Percentiles rank a stretch among this genome's conserved stretches.
Evolutionary conservation across 1,139 yeast genomes (phyloP).

Genomic region (Zygoascus sp.): DNA sequence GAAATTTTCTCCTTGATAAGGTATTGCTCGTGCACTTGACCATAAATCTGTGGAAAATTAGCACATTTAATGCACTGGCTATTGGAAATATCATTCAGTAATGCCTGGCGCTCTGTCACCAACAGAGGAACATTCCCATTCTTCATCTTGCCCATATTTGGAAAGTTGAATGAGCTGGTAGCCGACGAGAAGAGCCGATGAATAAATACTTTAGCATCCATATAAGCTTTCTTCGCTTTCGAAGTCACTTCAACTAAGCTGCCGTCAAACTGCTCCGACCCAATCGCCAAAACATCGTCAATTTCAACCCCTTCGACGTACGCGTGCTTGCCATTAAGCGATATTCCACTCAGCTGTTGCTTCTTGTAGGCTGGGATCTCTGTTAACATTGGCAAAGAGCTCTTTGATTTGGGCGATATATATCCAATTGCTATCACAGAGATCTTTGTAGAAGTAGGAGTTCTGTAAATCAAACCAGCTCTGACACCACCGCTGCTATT

Average conservation of each 20-base stretch:
- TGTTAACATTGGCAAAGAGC: slow-evolving; percentile 49
- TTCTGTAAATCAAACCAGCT: background rate
- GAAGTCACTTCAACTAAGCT: background rate
- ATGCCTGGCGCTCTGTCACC: slow-evolving; percentile 40
- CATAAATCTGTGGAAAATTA: slow-evolving; percentile 47
- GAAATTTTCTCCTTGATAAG: slow-evolving; percentile 49
- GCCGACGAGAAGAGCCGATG: background rate
- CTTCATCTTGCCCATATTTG: slow-evolving; percentile 15
- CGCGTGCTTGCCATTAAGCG: slow-evolving; percentile 11
- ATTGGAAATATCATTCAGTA: slow-evolving; percentile 38
- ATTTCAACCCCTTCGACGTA: background rate
- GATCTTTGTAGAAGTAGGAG: background rate
- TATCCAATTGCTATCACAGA: background rate
- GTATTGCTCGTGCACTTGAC: slow-evolving; percentile 46
- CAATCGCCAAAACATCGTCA: slow-evolving; percentile 3
- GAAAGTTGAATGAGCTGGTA: slow-evolving; percentile 4
- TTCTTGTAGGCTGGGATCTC: slow-evolving; percentile 33
- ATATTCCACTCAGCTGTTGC: slow-evolving; percentile 33
- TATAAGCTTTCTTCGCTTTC: background rate
- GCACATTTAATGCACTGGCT: slow-evolving; percentile 27
- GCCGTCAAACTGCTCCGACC: slow-evolving; percentile 1
- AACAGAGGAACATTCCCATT: slow-evolving; percentile 19
- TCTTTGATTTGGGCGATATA: background rate
- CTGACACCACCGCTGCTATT: background rate
- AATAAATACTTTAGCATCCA: background rate